Conservation (phyloP, 2,329 filamentous ascomycete genomes). For the Botrytis tulipae region DNA sequence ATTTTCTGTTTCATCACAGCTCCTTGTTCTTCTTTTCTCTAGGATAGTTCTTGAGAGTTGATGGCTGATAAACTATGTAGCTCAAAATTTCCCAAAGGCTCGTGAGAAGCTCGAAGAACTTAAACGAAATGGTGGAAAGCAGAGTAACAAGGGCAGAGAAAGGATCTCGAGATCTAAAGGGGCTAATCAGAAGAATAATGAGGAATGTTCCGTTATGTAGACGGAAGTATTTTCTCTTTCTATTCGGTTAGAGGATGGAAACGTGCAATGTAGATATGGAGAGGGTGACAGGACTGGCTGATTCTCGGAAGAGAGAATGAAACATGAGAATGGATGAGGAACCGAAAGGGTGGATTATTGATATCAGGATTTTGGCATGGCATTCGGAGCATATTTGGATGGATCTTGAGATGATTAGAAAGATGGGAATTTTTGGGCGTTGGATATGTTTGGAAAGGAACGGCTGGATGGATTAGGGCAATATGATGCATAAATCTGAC, state of each 20-base stretch:
- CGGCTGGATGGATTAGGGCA: neutral
- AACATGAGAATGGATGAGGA: neutral
- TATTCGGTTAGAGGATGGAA: neutral
- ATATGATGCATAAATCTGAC: neutral
- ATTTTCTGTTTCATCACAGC: neutral
- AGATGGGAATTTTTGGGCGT: neutral
- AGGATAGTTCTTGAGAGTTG: neutral
- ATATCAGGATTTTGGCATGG: constrained; percentile 7
- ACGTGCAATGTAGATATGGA: neutral
- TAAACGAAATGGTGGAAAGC: constrained; percentile 72
- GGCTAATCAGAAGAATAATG: constrained; percentile 77
- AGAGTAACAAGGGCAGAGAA: constrained; percentile 68
- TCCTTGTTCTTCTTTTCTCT: neutral
- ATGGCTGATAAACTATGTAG: constrained; percentile 46
- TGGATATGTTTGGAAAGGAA: neutral
- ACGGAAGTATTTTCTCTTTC: neutral
- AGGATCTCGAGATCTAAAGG: constrained; percentile 76
- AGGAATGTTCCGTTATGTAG: constrained; percentile 84
- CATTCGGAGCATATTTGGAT: constrained; percentile 7
- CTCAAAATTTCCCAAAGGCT: constrained; percentile 92
- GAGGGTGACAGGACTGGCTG: neutral
- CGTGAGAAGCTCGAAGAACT: constrained; percentile 90
- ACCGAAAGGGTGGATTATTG: neutral
- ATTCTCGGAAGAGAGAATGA: neutral
- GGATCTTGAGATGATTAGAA: neutral